Conservation (phyloP, 768 basidiomycete genomes). For the Trametes meyenii region DNA sequence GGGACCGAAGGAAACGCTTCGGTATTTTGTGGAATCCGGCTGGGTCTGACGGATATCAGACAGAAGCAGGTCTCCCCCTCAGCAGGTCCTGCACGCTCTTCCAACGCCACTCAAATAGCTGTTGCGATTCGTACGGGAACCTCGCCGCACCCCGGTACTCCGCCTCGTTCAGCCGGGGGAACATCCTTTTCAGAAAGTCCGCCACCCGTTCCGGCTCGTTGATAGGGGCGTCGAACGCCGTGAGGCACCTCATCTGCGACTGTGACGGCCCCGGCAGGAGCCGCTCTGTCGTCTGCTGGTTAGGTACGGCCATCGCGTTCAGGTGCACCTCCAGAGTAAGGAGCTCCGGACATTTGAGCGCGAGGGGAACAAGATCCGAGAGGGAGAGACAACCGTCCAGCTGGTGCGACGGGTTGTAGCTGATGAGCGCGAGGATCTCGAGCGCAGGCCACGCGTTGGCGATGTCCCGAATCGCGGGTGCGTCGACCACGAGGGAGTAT, state of each 20-base stretch:
- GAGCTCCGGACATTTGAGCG: neutral
- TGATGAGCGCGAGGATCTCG: conserved; percentile 1
- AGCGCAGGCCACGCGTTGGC: neutral
- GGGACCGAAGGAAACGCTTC: too few relatives aligned
- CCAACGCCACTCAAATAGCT: neutral
- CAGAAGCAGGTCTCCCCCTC: neutral
- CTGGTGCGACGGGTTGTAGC: neutral
- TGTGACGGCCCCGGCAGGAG: neutral
- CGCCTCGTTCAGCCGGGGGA: neutral
- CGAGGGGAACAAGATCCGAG: conserved; percentile 5
- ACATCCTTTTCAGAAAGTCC: neutral
- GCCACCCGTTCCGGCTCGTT: neutral
- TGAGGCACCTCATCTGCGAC: neutral
- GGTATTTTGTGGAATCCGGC: neutral
- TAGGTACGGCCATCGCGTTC: neutral
- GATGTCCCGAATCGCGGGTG: neutral
- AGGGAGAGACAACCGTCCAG: neutral
- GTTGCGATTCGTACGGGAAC: neutral
- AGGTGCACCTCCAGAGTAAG: conserved; percentile 5
- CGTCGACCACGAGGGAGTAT: neutral
- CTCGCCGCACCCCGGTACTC: neutral
- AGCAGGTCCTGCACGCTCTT: neutral
- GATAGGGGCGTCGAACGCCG: conserved; percentile 6
- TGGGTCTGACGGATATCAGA: neutral
- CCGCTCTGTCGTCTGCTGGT: neutral